Base-by-base conservation (phyloP, 2,329 filamentous ascomycete species). In the Colletotrichum gigasporum region DNA sequence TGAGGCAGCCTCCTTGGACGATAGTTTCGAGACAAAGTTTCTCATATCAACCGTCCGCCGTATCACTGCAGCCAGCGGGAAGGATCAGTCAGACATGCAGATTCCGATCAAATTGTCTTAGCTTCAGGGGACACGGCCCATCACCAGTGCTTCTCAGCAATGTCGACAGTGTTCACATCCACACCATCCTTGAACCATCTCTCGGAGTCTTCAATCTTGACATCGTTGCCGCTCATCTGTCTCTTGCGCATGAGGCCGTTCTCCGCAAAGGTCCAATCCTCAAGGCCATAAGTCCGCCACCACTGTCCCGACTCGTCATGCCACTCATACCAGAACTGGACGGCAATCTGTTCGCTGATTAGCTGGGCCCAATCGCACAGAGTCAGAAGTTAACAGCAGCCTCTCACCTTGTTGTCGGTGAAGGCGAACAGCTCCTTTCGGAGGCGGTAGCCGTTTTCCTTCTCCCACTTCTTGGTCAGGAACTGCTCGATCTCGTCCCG, bases 311-410 rank as follows among this genome's bases (percentile, higher is more conserved):
- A 70, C 7, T 78, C 78, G 71, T 95, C 91, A 67, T 88, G 85
- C 78, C 88, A 94, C 76, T 96, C 91, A 71, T 95, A 96, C 93
- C 93, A 96, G 75, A 96, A 96, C 73, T 97, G 92, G 20, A 96
- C 93, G 1, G 93, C 93, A 68, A 94, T 95, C 77, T 87, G 47
- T 22, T 9, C 7, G 12, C 26, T 20, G 11, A 4, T 11, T 39
- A 42, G 22, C 20, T 4, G 7, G 12, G 35, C n/a, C 11, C 11
- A 35, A 16, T 16, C 28, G 22, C 32, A 59, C 24, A 26, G 11
- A 10, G 14, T 18, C 41, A 20, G 18, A 24, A 51, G 5, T 2
- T 14, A 7, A 22, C 16, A 30, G 39, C 9, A 7, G 9, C 8
- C 16, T 47, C 16, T 55, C 67, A 83, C 85, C 73, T 83, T 91